Percentiles rank a stretch among this genome's conserved stretches.
Conservation (phyloP, 441 rosid genomes). For the Dalechampia spathulata region DNA sequence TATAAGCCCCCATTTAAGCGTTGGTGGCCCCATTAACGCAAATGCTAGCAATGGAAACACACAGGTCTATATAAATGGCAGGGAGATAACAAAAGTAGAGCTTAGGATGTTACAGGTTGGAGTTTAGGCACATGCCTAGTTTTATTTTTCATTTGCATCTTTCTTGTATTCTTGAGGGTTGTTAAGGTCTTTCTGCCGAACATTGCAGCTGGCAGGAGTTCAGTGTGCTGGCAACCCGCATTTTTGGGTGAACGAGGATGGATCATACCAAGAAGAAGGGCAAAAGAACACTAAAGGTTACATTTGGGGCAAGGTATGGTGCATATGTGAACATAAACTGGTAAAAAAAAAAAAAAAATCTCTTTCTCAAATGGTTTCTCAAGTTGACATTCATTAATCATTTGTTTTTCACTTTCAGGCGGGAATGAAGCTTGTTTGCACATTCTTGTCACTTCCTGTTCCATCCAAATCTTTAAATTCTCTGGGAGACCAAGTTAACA, state of each 20-base stretch:
- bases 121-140: constrained; percentile 9
- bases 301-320: constrained; percentile 90
- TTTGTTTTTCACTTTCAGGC: constrained; percentile 41
- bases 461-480: constrained; percentile 52
- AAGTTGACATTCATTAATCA: constrained; percentile 6
- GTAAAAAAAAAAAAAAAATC: not conserved
- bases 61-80: constrained; percentile 59
- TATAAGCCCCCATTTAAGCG: constrained; percentile 62
- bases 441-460: constrained; percentile 74
- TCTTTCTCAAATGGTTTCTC: not conserved
- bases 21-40: constrained; percentile 52
- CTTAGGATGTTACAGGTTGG: constrained; percentile 85
- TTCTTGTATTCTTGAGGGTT: constrained; percentile 13
- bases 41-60: constrained; percentile 94
- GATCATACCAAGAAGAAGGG: constrained; percentile 89
- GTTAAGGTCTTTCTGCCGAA: constrained; percentile 14
- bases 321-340: not conserved
- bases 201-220: constrained; percentile 84
- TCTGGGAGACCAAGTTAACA: constrained; percentile 42
- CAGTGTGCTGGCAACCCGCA: constrained; percentile 95
- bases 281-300: constrained; percentile 78
- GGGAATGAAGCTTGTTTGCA: constrained; percentile 71
- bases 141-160: not conserved
- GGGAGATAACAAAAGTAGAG: constrained; percentile 91
- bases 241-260: constrained; percentile 95